These are phyloP conservation scores for Nyctanthes arbortristis DNA, from an alignment of 257 asterid species.

Conservation along the genomic window DNA sequence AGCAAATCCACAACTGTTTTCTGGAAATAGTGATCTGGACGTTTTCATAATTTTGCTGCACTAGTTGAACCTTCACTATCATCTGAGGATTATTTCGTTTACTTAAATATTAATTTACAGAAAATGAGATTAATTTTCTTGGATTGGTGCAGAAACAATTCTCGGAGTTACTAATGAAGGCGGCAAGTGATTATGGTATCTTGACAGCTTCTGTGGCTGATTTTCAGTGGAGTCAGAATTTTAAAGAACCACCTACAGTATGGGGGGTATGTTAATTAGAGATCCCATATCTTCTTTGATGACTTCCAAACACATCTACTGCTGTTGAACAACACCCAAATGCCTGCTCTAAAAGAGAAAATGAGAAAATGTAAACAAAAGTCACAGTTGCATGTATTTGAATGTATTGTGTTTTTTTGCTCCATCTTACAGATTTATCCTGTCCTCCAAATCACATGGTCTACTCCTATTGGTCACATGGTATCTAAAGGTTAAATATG, in stretches of 20 bases:
- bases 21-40: neutral
- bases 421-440: neutral
- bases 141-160: constrained; percentile 82
- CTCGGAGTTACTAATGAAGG: constrained; percentile 92
- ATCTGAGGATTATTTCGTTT: neutral
- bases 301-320: neutral
- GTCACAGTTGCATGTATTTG: neutral
- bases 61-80: neutral
- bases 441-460: neutral
- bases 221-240: constrained; percentile 96
- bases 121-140: constrained; percentile 13
- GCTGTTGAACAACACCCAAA: neutral
- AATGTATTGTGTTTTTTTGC: neutral
- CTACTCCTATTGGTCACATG: neutral
- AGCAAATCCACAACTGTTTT: neutral
- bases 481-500: neutral
- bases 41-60: neutral
- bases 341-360: neutral
- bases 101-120: neutral
- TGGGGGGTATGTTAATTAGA: constrained; percentile 78
- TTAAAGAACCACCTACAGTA: constrained; percentile 88
- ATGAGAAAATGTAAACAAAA: neutral
- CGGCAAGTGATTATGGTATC: constrained; percentile 96
- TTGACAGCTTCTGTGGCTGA: constrained; percentile 91
- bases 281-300: neutral